Conservation (phyloP, 164 flowering plant genomes). For the Macadamia integrifolia region DNA sequence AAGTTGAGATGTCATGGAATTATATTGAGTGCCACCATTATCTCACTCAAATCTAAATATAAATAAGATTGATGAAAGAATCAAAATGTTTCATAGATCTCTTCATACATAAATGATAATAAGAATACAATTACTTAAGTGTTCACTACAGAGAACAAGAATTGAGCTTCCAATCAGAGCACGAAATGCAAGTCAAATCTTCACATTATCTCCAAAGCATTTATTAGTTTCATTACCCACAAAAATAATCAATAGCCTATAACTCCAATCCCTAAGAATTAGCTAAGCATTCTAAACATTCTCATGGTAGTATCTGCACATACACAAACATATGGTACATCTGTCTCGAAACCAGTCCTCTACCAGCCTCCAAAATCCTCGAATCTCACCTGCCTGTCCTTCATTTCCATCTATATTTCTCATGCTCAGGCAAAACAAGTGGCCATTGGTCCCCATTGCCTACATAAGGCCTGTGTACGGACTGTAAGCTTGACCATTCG, state of each 20-base stretch:
- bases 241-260: conserved; percentile 16
- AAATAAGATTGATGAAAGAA: too few relatives aligned
- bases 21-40: too few relatives aligned
- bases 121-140: too few relatives aligned
- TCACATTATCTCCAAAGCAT: conserved; percentile 5
- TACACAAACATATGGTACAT: conserved; percentile 48
- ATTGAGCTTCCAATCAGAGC: conserved; percentile 7
- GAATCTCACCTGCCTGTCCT: not conserved
- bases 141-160: not conserved
- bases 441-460: not conserved
- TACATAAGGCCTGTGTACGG: conserved; percentile 60
- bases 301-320: conserved; percentile 17
- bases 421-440: too few relatives aligned
- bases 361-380: not conserved
- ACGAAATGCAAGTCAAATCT: not conserved
- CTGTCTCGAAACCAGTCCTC: conserved; percentile 5
- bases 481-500: conserved; percentile 59
- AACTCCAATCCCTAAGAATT: not conserved
- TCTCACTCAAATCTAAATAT: too few relatives aligned
- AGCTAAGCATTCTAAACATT: conserved; percentile 5
- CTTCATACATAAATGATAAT: too few relatives aligned
- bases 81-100: too few relatives aligned
- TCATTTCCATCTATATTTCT: not conserved
- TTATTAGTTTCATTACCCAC: conserved; percentile 11
- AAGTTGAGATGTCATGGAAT: too few relatives aligned